A percentile compares a stretch with the other conserved stretches of the same genome.
Conservation (phyloP, 2,329 filamentous ascomycete genomes). For the Dactylellina sp. region DNA sequence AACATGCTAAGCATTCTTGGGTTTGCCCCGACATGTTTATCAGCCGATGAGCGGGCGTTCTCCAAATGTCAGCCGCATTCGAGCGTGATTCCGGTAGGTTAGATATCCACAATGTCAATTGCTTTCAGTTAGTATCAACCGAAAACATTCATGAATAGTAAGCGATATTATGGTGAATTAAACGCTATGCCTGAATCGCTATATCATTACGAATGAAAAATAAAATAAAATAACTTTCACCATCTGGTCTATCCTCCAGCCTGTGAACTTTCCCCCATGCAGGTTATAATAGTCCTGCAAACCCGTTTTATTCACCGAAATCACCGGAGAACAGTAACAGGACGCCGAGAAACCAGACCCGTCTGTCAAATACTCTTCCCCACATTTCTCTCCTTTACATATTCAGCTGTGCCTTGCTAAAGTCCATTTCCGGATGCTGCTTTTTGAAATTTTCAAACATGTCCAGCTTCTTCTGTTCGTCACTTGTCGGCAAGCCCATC, state of each 20-base stretch:
- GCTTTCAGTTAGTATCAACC: neutral
- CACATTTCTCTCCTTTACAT: too few species aligned
- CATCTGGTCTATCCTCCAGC: too few species aligned
- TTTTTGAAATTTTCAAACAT: slow-evolving; percentile 92
- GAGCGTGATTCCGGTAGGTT: too few species aligned
- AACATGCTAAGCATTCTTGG: neutral
- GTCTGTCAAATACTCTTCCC: too few species aligned
- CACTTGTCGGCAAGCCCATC: slow-evolving; percentile 84
- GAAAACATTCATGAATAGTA: neutral
- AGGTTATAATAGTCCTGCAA: too few species aligned
- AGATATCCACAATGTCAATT: too few species aligned
- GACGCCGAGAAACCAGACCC: neutral
- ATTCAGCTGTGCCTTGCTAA: slow-evolving; percentile 75
- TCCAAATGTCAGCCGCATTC: too few species aligned
- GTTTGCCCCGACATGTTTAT: too few species aligned
- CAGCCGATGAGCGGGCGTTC: too few species aligned
- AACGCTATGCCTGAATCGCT: slow-evolving; percentile 2
- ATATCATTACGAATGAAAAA: neutral
- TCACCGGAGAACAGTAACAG: neutral
- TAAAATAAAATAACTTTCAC: neutral
- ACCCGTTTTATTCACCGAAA: neutral
- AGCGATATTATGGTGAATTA: neutral
- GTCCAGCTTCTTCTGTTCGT: slow-evolving; percentile 95
- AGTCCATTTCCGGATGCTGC: slow-evolving; percentile 80
- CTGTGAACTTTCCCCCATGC: too few species aligned